phyloP scores from a whole-genome alignment of 2,329 filamentous ascomycete genomes.

The Tolypocladium ovalisporum region DNA sequence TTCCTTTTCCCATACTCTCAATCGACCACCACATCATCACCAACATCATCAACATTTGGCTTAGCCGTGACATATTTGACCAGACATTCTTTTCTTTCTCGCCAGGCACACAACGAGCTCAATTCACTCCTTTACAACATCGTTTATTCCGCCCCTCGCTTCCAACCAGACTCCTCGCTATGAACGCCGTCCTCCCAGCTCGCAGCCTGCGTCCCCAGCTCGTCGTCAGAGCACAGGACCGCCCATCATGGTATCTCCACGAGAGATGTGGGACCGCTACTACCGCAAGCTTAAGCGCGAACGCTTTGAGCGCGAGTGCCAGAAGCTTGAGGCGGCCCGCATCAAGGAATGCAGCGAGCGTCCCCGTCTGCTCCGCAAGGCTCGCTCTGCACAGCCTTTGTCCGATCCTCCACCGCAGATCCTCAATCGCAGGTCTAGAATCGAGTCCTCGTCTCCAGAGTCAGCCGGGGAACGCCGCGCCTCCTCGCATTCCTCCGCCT shows the following conservation, averaged over 20 bases:
- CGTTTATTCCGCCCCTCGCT: neutral
- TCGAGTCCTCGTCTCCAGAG: neutral
- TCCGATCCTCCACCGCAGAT: neutral
- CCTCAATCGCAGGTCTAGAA: no score
- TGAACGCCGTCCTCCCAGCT: neutral
- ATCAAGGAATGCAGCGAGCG: no score
- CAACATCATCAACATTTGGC: neutral
- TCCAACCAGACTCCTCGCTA: neutral
- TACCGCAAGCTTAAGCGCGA: neutral
- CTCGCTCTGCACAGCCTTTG: neutral
- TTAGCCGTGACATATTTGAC: neutral
- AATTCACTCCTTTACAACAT: neutral
- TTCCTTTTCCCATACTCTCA: neutral
- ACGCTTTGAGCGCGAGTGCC: neutral
- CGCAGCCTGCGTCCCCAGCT: neutral
- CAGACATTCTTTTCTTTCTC: neutral
- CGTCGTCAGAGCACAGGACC: neutral
- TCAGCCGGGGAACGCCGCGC: fast-evolving
- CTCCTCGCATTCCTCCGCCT: neutral
- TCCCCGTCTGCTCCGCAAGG: neutral
- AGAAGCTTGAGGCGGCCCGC: neutral
- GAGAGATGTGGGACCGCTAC: neutral
- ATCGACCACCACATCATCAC: no score
- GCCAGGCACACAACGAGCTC: neutral
- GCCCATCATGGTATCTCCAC: neutral